Conservation (phyloP, 495 filamentous ascomycete species). For the Trichoderma parareesei region DNA sequence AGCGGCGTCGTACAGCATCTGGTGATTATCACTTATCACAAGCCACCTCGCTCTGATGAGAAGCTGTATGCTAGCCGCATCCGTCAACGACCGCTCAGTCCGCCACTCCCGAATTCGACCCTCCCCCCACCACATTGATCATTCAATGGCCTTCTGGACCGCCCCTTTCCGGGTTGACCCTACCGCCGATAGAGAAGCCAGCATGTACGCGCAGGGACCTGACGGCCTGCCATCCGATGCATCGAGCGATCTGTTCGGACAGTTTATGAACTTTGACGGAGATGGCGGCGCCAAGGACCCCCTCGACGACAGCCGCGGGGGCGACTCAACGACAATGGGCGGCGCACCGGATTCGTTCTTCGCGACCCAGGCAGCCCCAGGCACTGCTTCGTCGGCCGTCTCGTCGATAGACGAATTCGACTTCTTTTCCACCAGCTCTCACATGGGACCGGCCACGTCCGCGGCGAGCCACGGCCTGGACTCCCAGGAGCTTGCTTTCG, state of each 20-base stretch:
- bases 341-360: constrained; percentile 10
- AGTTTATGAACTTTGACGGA: constrained; percentile 36
- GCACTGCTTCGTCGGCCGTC: constrained; percentile 3
- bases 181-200: constrained; percentile 20
- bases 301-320: constrained; percentile 14
- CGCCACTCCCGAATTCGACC: neutral
- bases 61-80: constrained; percentile 8
- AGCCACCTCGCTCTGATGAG: neutral
- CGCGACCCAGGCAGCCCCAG: neutral
- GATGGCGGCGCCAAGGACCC: constrained; percentile 18
- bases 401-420: constrained; percentile 10
- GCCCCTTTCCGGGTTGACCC: neutral
- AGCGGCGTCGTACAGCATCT: neutral
- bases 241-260: constrained; percentile 38
- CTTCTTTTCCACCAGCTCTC: constrained; percentile 10
- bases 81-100: neutral
- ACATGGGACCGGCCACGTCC: neutral
- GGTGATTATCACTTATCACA: neutral
- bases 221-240: constrained; percentile 27
- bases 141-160: constrained; percentile 8
- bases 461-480: constrained; percentile 2
- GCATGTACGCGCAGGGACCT: constrained; percentile 23
- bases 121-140: neutral
- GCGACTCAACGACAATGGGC: neutral
- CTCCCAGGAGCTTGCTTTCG: neutral